A percentile compares a stretch with the other conserved stretches of the same genome.
Evolutionary conservation across 129 eudicot species (phyloP).

Genomic region (Helichrysum umbraculigerum): DNA sequence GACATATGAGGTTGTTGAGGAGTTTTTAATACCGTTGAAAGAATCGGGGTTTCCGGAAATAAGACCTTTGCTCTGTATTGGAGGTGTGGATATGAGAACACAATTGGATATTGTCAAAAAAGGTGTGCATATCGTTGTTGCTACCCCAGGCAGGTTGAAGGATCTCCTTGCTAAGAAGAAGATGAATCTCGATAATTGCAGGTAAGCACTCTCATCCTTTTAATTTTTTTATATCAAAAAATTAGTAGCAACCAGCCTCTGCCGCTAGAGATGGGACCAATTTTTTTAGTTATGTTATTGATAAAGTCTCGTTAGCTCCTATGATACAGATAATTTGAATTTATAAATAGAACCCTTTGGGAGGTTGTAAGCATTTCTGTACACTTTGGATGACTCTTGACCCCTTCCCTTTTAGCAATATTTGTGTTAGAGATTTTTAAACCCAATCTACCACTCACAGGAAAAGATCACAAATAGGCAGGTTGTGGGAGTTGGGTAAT

Average conservation of each 20-base stretch:
- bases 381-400: neutral
- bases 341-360: neutral
- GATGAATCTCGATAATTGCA: constrained; percentile 56
- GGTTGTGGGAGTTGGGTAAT: neutral
- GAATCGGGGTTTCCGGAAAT: constrained; percentile 71
- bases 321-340: neutral
- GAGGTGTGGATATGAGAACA: constrained; percentile 70
- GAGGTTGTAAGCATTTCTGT: neutral
- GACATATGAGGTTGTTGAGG: constrained; percentile 72
- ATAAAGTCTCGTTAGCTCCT: too few species aligned
- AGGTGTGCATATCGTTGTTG: constrained; percentile 94
- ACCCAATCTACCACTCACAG: neutral
- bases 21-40: constrained; percentile 59
- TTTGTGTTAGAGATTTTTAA: too few species aligned
- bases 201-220: constrained; percentile 36
- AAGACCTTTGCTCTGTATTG: constrained; percentile 69
- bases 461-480: neutral
- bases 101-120: constrained; percentile 71
- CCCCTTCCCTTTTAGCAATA: neutral
- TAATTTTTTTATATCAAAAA: neutral
- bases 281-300: neutral
- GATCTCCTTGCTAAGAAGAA: constrained; percentile 78
- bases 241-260: neutral
- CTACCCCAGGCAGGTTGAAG: constrained; percentile 88
- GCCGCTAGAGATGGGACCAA: neutral